A percentile compares a stretch with the other conserved stretches of the same genome.
Evolutionary conservation across 352 stramenopile species (phyloP).

Genomic region (Globisporangium takayamanum): DNA sequence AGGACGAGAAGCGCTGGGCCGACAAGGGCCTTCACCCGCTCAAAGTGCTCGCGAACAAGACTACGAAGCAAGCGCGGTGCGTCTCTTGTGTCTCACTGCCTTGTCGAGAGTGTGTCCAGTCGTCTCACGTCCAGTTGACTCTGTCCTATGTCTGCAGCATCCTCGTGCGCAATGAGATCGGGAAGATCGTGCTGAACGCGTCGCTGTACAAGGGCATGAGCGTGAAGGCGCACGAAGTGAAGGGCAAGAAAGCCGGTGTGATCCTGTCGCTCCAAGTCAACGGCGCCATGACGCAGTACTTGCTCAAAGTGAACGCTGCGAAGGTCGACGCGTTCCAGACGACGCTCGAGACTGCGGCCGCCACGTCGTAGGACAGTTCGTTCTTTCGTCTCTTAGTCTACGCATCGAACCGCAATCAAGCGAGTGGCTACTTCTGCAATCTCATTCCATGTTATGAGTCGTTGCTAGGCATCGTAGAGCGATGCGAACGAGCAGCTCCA

Average conservation of each 20-base stretch:
- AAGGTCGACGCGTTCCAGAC: slow-evolving; percentile 61
- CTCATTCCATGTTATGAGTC: too few relatives aligned
- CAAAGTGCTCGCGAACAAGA: slow-evolving; percentile 73
- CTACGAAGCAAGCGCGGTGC: slow-evolving; percentile 56
- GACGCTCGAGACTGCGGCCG: slow-evolving; percentile 32
- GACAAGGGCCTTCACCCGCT: slow-evolving; percentile 81
- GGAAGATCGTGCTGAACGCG: slow-evolving; percentile 84
- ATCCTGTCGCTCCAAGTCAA: slow-evolving; percentile 62
- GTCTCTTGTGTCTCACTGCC: background rate
- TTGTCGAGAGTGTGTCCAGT: background rate
- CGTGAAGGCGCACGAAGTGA: slow-evolving; percentile 53
- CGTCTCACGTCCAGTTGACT: background rate
- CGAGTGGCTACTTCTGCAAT: too few relatives aligned
- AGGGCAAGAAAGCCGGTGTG: slow-evolving; percentile 75
- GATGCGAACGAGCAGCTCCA: too few relatives aligned
- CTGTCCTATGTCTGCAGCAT: slow-evolving; percentile 29
- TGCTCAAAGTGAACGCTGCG: slow-evolving; percentile 68
- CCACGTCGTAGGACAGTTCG: too few relatives aligned
- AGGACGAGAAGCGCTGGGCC: slow-evolving; percentile 83
- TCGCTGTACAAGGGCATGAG: slow-evolving; percentile 73
- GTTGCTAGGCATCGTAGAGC: too few relatives aligned
- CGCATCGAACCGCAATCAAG: too few relatives aligned
- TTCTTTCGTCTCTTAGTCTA: too few relatives aligned
- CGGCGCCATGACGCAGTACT: slow-evolving; percentile 48
- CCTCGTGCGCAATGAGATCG: slow-evolving; percentile 78